phyloP scores from a whole-genome alignment of 2,329 filamentous ascomycete species.

The Ustulina deusta region DNA sequence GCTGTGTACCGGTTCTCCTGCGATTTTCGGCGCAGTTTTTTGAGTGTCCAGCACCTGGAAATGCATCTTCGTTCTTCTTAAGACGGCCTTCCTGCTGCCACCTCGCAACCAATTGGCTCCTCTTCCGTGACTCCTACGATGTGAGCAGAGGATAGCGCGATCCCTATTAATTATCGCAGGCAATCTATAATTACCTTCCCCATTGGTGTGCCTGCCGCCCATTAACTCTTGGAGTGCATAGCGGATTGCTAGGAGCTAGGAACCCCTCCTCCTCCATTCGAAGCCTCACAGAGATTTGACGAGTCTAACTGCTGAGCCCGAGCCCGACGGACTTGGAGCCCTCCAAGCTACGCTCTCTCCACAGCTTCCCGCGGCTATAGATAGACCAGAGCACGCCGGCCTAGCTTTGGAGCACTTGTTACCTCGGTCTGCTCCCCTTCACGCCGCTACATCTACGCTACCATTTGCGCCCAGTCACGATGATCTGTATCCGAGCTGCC shows the following conservation, averaged over 20 bases:
- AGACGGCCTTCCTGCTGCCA: slow-evolving; percentile 25
- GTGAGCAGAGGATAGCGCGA: slow-evolving; percentile 37
- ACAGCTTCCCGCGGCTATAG: slow-evolving; percentile 27
- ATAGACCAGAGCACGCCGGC: slow-evolving; percentile 13
- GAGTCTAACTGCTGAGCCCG: slow-evolving; percentile 16
- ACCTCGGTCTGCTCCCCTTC: neutral
- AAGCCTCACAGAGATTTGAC: slow-evolving; percentile 32
- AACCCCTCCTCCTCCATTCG: slow-evolving; percentile 32
- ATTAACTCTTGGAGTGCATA: slow-evolving; percentile 33
- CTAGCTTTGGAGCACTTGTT: slow-evolving; percentile 6
- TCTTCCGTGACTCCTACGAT: slow-evolving; percentile 40
- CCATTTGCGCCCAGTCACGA: slow-evolving; percentile 30
- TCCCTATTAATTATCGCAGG: slow-evolving; percentile 43
- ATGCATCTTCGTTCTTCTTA: slow-evolving; percentile 20
- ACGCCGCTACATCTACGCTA: neutral
- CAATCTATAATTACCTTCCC: slow-evolving; percentile 40
- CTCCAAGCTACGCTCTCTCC: slow-evolving; percentile 3
- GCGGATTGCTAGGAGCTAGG: slow-evolving; percentile 29
- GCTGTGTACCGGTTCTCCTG: slow-evolving; percentile 18
- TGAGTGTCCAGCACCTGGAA: slow-evolving; percentile 22
- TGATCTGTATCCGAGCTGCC: slow-evolving; percentile 47
- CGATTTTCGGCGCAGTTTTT: slow-evolving; percentile 43
- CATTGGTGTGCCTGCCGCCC: slow-evolving; percentile 37
- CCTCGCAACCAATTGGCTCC: slow-evolving; percentile 40
- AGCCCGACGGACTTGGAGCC: slow-evolving; percentile 18